A percentile compares a stretch with the other conserved stretches of the same genome.
Evolutionary conservation across 805 yeast species (phyloP).

Genomic region (Metschnikowia rubicola): DNA sequence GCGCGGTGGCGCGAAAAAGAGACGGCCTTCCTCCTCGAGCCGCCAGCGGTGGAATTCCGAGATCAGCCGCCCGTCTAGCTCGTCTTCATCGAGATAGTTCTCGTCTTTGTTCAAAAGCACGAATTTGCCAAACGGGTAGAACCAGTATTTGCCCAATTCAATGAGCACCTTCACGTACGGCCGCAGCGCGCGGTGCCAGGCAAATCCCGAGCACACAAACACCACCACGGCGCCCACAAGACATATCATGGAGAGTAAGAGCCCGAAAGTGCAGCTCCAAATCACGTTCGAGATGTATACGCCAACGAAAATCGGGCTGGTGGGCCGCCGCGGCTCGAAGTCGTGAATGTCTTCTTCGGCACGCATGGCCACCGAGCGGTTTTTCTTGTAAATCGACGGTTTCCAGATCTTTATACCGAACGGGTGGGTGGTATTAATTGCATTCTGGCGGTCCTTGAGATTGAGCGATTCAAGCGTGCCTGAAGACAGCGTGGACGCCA

Average conservation of each 20-base stretch:
- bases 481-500: slow-evolving; percentile 26
- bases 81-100: slow-evolving; percentile 81
- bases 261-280: slow-evolving; percentile 76
- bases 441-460: slow-evolving; percentile 87
- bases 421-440: slow-evolving; percentile 95
- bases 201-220: slow-evolving; percentile 37
- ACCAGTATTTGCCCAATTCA: slow-evolving; percentile 65
- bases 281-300: slow-evolving; percentile 65
- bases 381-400: slow-evolving; percentile 92
- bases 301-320: slow-evolving; percentile 52
- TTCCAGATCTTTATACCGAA: slow-evolving; percentile 99
- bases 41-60: slow-evolving; percentile 90
- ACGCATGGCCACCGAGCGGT: slow-evolving; percentile 82
- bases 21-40: slow-evolving; percentile 65
- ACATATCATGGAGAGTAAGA: slow-evolving; percentile 54
- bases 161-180: slow-evolving; percentile 61
- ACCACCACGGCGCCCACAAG: slow-evolving; percentile 46
- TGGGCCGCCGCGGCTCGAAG: slow-evolving; percentile 44
- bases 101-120: slow-evolving; percentile 76
- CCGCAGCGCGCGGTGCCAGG: slow-evolving; percentile 48
- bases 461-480: slow-evolving; percentile 80
- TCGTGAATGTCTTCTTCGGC: slow-evolving; percentile 95
- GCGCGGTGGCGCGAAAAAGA: slow-evolving; percentile 74
- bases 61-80: slow-evolving; percentile 79
- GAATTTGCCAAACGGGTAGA: slow-evolving; percentile 87